Percentiles rank a stretch among this genome's conserved stretches.
Conservation (phyloP, 192 early-diverging fungal genomes). For the Chytriomyces sp. region DNA sequence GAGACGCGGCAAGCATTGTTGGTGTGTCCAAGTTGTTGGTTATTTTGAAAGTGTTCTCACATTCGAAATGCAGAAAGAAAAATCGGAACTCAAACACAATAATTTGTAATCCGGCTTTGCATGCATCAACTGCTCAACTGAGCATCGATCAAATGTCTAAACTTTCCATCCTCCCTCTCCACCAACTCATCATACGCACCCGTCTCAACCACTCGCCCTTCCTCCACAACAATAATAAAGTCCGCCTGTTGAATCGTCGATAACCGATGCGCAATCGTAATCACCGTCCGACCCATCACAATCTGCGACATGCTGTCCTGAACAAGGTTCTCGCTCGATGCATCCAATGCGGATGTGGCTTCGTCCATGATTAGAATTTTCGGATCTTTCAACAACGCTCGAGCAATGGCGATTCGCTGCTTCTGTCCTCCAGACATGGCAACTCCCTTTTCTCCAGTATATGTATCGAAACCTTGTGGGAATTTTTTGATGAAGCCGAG, state of each 20-base stretch:
- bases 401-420: constrained; percentile 88
- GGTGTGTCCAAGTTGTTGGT: not conserved
- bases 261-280: constrained; percentile 77
- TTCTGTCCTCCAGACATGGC: constrained; percentile 84
- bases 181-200: constrained; percentile 69
- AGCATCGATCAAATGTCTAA: constrained; percentile 27
- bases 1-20: not conserved
- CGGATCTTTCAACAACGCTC: constrained; percentile 55
- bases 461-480: constrained; percentile 53
- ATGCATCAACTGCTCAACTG: constrained; percentile 9
- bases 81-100: not conserved
- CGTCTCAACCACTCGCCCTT: constrained; percentile 52
- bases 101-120: not conserved
- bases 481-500: constrained; percentile 77
- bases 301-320: constrained; percentile 64
- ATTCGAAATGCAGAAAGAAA: not conserved
- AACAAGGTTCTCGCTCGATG: constrained; percentile 65
- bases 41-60: not conserved
- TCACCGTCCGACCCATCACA: constrained; percentile 61
- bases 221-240: constrained; percentile 58
- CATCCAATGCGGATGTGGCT: constrained; percentile 79
- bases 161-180: constrained; percentile 32
- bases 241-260: constrained; percentile 72
- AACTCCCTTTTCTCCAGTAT: constrained; percentile 54
- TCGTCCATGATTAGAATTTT: constrained; percentile 81